These are phyloP conservation scores for Mycena venus DNA, from an alignment of 768 basidiomycete species.

Conservation along the genomic window DNA sequence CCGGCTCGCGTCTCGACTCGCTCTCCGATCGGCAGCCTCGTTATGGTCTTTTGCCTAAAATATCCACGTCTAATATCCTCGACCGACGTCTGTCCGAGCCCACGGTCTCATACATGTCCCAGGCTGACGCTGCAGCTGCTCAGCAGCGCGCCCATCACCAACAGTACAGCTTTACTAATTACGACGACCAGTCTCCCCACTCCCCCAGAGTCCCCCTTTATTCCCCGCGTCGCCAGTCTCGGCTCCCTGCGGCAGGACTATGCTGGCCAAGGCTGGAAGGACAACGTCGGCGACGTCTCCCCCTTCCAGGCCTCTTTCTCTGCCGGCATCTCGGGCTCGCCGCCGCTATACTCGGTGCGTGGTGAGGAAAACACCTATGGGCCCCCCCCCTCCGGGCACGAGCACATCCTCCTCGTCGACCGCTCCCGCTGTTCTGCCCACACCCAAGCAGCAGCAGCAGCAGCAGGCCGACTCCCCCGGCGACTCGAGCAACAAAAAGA, in stretches of 20 bases:
- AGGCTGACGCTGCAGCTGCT: constrained; percentile 50
- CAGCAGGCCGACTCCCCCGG: constrained; percentile 34
- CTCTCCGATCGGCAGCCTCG: constrained; percentile 20
- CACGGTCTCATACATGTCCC: constrained; percentile 59
- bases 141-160: constrained; percentile 51
- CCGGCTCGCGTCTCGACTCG: constrained; percentile 49
- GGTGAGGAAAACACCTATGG: constrained; percentile 67
- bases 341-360: constrained; percentile 54
- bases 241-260: constrained; percentile 59
- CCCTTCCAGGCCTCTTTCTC: constrained; percentile 69
- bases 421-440: constrained; percentile 31
- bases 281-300: constrained; percentile 55
- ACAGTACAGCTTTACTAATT: constrained; percentile 58
- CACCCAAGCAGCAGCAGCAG: constrained; percentile 7
- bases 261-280: constrained; percentile 56
- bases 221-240: constrained; percentile 61
- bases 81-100: constrained; percentile 83
- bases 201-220: constrained; percentile 53
- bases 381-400: constrained; percentile 72
- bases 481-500: constrained; percentile 67
- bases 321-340: constrained; percentile 37
- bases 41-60: constrained; percentile 47
- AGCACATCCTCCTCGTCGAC: constrained; percentile 66
- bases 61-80: constrained; percentile 46
- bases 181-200: constrained; percentile 41